Evolutionary conservation across 2,329 filamentous ascomycete genomes (phyloP).

Genomic region (Ascochyta clinopodiicola): DNA sequence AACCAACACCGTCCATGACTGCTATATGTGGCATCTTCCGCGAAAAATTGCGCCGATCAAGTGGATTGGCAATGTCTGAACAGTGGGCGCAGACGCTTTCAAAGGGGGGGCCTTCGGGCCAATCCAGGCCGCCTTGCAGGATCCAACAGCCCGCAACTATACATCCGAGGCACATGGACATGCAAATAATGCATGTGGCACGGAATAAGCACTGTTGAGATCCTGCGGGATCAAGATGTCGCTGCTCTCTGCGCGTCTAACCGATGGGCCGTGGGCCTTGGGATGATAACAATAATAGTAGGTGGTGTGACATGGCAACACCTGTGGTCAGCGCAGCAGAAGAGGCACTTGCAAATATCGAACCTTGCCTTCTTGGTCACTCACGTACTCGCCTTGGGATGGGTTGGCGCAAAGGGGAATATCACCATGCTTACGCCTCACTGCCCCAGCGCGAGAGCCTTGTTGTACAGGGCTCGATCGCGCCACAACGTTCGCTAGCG

Average conservation of each 20-base stretch:
- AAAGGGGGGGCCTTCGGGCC: constrained; percentile 4
- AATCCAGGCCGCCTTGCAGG: constrained; percentile 6
- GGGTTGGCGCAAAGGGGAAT: constrained; percentile 1
- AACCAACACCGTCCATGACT: constrained; percentile 13
- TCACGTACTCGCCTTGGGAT: constrained; percentile 5
- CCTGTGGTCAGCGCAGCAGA: not conserved
- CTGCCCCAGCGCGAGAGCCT: constrained; percentile 1
- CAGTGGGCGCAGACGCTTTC: constrained; percentile 8
- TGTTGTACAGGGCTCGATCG: not conserved
- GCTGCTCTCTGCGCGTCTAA: not conserved
- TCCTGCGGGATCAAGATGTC: constrained; percentile 12
- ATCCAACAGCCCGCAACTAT: constrained; percentile 4
- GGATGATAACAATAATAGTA: not conserved
- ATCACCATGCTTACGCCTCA: not conserved
- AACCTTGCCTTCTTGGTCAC: constrained; percentile 2
- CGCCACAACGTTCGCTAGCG: constrained; percentile 16
- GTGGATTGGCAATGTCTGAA: constrained; percentile 6
- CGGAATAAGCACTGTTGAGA: constrained; percentile 8
- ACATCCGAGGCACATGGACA: constrained; percentile 11
- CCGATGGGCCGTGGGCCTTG: constrained; percentile 4
- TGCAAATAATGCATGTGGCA: constrained; percentile 10
- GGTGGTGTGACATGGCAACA: constrained; percentile 7
- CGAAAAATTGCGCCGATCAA: constrained; percentile 3
- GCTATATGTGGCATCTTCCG: constrained; percentile 9
- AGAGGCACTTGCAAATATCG: constrained; percentile 5